Conservation (phyloP, 805 yeast genomes). For the Aciculoconidium aculeatum region DNA sequence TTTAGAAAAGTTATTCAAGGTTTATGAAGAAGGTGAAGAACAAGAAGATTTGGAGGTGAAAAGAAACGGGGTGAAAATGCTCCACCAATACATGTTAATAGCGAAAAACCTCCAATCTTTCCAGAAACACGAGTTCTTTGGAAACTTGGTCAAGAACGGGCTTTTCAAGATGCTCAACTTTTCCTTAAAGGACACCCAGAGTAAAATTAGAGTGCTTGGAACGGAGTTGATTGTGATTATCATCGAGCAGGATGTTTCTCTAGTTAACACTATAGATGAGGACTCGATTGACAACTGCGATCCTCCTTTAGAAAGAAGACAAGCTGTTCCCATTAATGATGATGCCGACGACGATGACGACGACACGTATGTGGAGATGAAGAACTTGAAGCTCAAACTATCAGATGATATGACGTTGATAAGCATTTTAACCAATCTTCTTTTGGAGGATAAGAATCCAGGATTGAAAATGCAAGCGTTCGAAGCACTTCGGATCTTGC, state of each 20-base stretch:
- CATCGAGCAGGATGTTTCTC: slow-evolving; percentile 74
- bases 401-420: slow-evolving; percentile 57
- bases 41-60: slow-evolving; percentile 2
- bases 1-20: slow-evolving; percentile 49
- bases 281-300: slow-evolving; percentile 27
- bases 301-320: no score
- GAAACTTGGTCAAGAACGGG: slow-evolving; percentile 59
- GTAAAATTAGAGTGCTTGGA: slow-evolving; percentile 57
- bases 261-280: slow-evolving; percentile 40
- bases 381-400: slow-evolving; percentile 24
- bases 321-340: slow-evolving; percentile 1
- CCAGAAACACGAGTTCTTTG: slow-evolving; percentile 63
- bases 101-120: slow-evolving; percentile 59
- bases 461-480: slow-evolving; percentile 78
- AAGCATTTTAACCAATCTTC: slow-evolving; percentile 48
- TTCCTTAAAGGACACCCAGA: slow-evolving; percentile 53
- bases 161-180: slow-evolving; percentile 63
- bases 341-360: slow-evolving; percentile 11
- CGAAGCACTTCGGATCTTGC: slow-evolving; percentile 71
- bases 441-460: slow-evolving; percentile 57
- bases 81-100: slow-evolving; percentile 74
- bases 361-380: slow-evolving; percentile 10
- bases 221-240: slow-evolving; percentile 76
- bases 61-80: slow-evolving; percentile 67
- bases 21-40: slow-evolving; percentile 38